A percentile compares a stretch with the other conserved stretches of the same genome.
phyloP scores from a whole-genome alignment of 371 early-diverging fungal species.

The Mucor indicus region DNA sequence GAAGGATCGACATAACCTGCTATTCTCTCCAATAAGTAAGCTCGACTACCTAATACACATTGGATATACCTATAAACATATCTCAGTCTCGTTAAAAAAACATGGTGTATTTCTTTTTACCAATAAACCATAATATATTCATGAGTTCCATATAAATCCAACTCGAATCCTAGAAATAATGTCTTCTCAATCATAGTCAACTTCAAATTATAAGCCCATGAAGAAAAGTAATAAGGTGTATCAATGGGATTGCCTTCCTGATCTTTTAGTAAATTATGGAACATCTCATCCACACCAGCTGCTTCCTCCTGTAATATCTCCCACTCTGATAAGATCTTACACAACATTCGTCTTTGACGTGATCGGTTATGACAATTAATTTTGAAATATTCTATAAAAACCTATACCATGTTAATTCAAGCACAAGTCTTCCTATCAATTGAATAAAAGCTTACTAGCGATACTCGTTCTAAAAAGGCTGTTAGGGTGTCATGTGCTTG shows the following conservation, averaged over 20 bases:
- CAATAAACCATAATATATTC: constrained; percentile 70
- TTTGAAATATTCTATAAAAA: constrained; percentile 58
- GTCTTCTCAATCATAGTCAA: constrained; percentile 58
- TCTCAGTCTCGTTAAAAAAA: background rate
- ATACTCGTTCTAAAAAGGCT: constrained; percentile 33
- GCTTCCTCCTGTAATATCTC: constrained; percentile 63
- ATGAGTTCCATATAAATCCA: constrained; percentile 65
- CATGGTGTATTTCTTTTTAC: constrained; percentile 26
- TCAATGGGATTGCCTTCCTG: background rate
- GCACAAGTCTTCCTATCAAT: too few relatives aligned
- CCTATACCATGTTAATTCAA: too few relatives aligned
- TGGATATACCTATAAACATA: constrained; percentile 14
- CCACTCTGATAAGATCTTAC: constrained; percentile 63
- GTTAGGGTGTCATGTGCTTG: constrained; percentile 17
- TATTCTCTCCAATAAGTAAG: constrained; percentile 31
- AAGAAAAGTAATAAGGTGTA: constrained; percentile 61
- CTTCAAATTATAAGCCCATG: constrained; percentile 74
- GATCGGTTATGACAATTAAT: constrained; percentile 70
- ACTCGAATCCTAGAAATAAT: constrained; percentile 66
- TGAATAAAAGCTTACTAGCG: constrained; percentile 19
- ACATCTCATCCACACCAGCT: constrained; percentile 24
- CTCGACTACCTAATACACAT: constrained; percentile 32
- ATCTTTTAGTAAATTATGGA: constrained; percentile 14
- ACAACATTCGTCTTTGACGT: constrained; percentile 62
- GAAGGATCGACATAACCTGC: too few relatives aligned